A percentile compares a stretch with the other conserved stretches of the same genome.
phyloP scores from a whole-genome alignment of 75 land plant species.

The Sequoia sempervirens region DNA sequence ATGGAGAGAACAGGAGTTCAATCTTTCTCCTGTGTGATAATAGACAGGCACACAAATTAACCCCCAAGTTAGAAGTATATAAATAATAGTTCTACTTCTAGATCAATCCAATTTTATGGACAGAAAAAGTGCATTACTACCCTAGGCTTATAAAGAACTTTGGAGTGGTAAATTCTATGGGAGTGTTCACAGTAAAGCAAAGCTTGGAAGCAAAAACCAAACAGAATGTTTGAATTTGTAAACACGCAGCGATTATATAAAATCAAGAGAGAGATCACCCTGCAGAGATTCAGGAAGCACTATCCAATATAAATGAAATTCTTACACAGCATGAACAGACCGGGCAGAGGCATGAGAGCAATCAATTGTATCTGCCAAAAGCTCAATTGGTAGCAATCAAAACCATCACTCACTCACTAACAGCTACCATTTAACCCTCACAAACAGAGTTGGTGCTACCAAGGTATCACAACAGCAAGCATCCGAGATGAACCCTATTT shows the following conservation, averaged over 20 bases:
- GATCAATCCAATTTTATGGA: too few species aligned
- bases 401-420: neutral
- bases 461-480: neutral
- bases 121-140: neutral
- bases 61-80: neutral
- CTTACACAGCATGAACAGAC: neutral
- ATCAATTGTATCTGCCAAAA: neutral
- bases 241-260: neutral
- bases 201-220: neutral
- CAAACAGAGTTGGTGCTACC: neutral
- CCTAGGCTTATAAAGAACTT: neutral
- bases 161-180: neutral
- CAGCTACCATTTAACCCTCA: neutral
- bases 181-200: neutral
- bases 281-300: neutral
- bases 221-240: neutral
- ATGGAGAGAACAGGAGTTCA: neutral
- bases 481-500: neutral
- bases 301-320: neutral
- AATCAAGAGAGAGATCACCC: neutral
- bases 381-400: neutral
- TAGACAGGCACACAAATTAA: neutral
- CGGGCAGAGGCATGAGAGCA: neutral
- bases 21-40: neutral
- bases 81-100: neutral